Conservation (phyloP, 345 rosid genomes). For the Gynandropsis gynandra region DNA sequence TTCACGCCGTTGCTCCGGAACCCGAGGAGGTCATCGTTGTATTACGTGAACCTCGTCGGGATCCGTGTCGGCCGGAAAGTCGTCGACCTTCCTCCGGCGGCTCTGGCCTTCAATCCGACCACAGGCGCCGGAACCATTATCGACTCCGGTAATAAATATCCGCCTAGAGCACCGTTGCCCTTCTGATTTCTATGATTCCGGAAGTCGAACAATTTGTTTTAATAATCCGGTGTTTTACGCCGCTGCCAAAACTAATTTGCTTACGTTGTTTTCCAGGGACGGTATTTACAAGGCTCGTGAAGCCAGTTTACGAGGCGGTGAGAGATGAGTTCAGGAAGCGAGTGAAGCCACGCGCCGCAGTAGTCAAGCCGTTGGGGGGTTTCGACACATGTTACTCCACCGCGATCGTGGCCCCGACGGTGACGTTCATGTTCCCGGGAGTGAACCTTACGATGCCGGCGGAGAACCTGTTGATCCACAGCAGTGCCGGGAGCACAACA, state of each 20-base stretch:
- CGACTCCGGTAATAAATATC: constrained; percentile 57
- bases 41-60: constrained; percentile 59
- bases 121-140: constrained; percentile 86
- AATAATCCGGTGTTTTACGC: too few species aligned
- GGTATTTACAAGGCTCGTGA: constrained; percentile 58
- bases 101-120: constrained; percentile 65
- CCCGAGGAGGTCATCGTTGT: constrained; percentile 73
- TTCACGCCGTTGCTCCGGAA: constrained; percentile 63
- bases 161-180: too few species aligned
- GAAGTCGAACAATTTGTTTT: too few species aligned
- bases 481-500: constrained; percentile 64
- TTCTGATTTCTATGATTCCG: too few species aligned
- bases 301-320: constrained; percentile 66
- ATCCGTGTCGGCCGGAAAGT: constrained; percentile 58
- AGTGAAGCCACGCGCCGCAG: constrained; percentile 33
- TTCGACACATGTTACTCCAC: constrained; percentile 84
- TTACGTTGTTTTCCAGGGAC: constrained; percentile 39
- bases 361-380: constrained; percentile 63
- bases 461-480: constrained; percentile 73
- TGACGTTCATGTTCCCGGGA: constrained; percentile 77
- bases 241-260: neutral
- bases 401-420: constrained; percentile 52
- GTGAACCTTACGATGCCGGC: constrained; percentile 73
- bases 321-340: constrained; percentile 67
- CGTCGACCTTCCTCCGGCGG: constrained; percentile 57